A percentile compares a stretch with the other conserved stretches of the same genome.
These are phyloP conservation scores for Dothideomycetes sp. DNA, from an alignment of 2,329 filamentous ascomycete genomes.

Conservation along the genomic window DNA sequence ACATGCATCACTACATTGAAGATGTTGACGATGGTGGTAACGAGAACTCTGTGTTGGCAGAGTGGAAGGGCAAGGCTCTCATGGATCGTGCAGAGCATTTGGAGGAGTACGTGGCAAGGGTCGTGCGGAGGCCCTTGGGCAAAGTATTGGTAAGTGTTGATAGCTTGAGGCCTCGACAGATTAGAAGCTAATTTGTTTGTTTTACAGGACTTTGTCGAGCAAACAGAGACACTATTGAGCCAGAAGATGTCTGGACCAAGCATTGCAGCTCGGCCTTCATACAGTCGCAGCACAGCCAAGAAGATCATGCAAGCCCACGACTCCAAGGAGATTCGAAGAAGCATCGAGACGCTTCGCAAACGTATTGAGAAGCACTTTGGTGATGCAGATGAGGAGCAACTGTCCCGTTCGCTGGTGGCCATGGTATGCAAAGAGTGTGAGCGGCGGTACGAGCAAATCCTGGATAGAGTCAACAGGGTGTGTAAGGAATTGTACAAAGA, in stretches of 20 bases:
- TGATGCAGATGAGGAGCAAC: slow-evolving; percentile 61
- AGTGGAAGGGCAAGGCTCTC: slow-evolving; percentile 70
- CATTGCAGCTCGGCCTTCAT: slow-evolving; percentile 71
- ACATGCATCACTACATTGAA: slow-evolving; percentile 96
- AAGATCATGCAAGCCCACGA: slow-evolving; percentile 76
- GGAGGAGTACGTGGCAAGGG: slow-evolving; percentile 72
- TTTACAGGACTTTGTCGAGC: slow-evolving; percentile 68
- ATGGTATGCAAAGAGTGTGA: slow-evolving; percentile 53
- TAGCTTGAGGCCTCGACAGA: neutral
- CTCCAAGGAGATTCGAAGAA: slow-evolving; percentile 72
- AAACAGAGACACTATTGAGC: slow-evolving; percentile 63
- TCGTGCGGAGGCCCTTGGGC: slow-evolving; percentile 79
- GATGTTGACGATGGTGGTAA: slow-evolving; percentile 61
- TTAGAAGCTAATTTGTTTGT: neutral
- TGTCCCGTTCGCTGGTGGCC: slow-evolving; percentile 47
- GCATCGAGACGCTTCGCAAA: slow-evolving; percentile 81
- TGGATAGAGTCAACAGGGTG: slow-evolving; percentile 36
- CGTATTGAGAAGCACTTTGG: slow-evolving; percentile 96
- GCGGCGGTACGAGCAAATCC: slow-evolving; percentile 41
- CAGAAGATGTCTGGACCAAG: slow-evolving; percentile 32
- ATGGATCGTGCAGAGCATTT: slow-evolving; percentile 79
- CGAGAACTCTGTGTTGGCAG: slow-evolving; percentile 63
- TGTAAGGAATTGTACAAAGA: slow-evolving; percentile 31
- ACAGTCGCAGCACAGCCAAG: slow-evolving; percentile 72
- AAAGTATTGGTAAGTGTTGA: slow-evolving; percentile 54